Percentiles rank a stretch among this genome's conserved stretches.
Conservation (phyloP, 192 early-diverging fungal genomes). For the Coemansia sp. region DNA sequence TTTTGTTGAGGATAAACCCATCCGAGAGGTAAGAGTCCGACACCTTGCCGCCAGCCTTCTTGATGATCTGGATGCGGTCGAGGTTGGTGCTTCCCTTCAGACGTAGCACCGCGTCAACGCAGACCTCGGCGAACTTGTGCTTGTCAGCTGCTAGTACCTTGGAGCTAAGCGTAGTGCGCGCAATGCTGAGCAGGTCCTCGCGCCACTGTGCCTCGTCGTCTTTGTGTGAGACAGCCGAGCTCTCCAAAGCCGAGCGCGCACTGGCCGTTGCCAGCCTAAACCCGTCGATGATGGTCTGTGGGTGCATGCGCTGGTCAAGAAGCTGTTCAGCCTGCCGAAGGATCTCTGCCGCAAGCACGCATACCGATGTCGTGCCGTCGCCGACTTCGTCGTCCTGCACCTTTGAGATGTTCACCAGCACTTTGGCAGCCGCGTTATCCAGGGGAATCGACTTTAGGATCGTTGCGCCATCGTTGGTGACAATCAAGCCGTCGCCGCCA, state of each 20-base stretch:
- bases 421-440: constrained; percentile 98
- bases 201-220: constrained; percentile 72
- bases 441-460: constrained; percentile 97
- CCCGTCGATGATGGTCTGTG: constrained; percentile 96
- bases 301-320: constrained; percentile 93
- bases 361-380: constrained; percentile 99
- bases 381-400: constrained; percentile 99
- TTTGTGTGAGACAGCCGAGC: constrained; percentile 79
- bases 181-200: constrained; percentile 94
- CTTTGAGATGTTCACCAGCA: constrained; percentile 97
- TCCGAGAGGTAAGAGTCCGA: constrained; percentile 95
- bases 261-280: constrained; percentile 85
- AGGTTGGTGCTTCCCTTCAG: constrained; percentile 96
- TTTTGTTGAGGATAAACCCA: constrained; percentile 97
- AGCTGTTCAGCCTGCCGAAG: constrained; percentile 92
- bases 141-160: constrained; percentile 97
- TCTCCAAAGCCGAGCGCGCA: constrained; percentile 84
- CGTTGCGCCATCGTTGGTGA: constrained; percentile 99
- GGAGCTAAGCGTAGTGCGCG: constrained; percentile 93
- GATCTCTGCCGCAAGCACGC: constrained; percentile 94
- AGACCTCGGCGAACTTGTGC: constrained; percentile 92
- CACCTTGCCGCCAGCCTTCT: constrained; percentile 94
- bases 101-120: constrained; percentile 95
- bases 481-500: constrained; percentile 78
- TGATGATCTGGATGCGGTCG: constrained; percentile 99